Evolutionary conservation across 2,329 filamentous ascomycete genomes (phyloP).

Genomic region (Juglanconis juglandina): DNA sequence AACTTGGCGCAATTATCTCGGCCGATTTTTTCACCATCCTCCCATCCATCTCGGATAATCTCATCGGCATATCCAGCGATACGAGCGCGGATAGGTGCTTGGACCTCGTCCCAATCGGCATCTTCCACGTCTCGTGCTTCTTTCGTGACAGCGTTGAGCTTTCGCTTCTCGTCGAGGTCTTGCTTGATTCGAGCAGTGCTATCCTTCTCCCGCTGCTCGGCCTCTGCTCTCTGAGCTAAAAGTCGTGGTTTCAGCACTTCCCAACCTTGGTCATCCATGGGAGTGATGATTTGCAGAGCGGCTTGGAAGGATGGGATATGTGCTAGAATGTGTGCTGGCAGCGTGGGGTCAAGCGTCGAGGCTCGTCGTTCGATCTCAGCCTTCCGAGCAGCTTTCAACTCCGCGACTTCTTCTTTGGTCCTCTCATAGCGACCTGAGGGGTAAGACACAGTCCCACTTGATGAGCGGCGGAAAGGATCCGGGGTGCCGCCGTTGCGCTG

Average conservation of each 20-base stretch:
- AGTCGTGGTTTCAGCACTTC: slow-evolving; percentile 64
- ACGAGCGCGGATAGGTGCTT: slow-evolving; percentile 62
- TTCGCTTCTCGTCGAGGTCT: slow-evolving; percentile 17
- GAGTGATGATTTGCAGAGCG: slow-evolving; percentile 65
- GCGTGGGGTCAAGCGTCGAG: slow-evolving; percentile 61
- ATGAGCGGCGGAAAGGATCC: slow-evolving; percentile 19
- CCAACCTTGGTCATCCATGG: slow-evolving; percentile 69
- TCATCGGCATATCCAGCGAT: slow-evolving; percentile 68
- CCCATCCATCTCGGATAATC: slow-evolving; percentile 64
- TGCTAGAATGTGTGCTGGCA: slow-evolving; percentile 58
- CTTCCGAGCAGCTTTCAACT: slow-evolving; percentile 61
- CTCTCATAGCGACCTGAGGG: slow-evolving; percentile 39
- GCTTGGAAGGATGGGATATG: slow-evolving; percentile 73
- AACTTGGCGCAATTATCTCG: slow-evolving; percentile 65
- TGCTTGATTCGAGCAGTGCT: slow-evolving; percentile 22
- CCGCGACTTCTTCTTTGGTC: slow-evolving; percentile 60
- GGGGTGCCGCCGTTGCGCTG: slow-evolving; percentile 11
- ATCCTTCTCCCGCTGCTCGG: slow-evolving; percentile 55
- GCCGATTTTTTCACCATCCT: slow-evolving; percentile 58
- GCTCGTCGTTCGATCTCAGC: slow-evolving; percentile 71
- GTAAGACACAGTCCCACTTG: slow-evolving; percentile 9
- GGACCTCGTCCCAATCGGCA: slow-evolving; percentile 67
- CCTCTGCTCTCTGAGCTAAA: slow-evolving; percentile 60
- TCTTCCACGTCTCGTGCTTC: slow-evolving; percentile 59
- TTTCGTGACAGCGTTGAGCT: slow-evolving; percentile 33